These are phyloP conservation scores for Hyparrhenia diplandra DNA, from an alignment of 176 grass and related monocot genomes.

Conservation along the genomic window DNA sequence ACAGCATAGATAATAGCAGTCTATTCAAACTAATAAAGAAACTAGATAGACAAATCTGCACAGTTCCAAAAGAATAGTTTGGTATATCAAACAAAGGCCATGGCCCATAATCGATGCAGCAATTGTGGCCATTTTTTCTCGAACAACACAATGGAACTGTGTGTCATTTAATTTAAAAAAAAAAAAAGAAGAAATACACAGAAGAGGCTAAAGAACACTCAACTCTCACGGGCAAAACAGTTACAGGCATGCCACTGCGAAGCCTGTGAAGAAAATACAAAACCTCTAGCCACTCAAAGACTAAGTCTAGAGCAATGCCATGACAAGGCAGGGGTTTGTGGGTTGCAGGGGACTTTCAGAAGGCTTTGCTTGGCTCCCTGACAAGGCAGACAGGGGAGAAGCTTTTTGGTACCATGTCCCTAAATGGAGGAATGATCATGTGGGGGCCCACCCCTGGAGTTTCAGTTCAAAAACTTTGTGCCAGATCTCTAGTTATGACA, in stretches of 20 bases:
- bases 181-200: background rate
- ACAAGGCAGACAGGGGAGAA: background rate
- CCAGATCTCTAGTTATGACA: too few relatives aligned
- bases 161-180: background rate
- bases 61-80: background rate
- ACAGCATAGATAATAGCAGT: constrained; percentile 19
- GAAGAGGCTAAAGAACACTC: background rate
- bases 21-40: constrained; percentile 5
- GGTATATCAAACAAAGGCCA: background rate
- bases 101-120: background rate
- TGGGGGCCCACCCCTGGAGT: background rate
- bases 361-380: background rate
- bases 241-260: background rate
- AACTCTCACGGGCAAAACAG: background rate
- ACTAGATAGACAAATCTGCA: background rate
- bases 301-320: background rate
- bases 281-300: background rate
- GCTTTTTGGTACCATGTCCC: background rate
- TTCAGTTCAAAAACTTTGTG: background rate
- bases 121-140: background rate
- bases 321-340: background rate
- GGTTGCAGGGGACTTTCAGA: background rate
- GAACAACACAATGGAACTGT: background rate
- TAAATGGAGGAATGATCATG: background rate
- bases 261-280: background rate